These are phyloP conservation scores for Blastobotrys raffinosifermentans DNA, from an alignment of 1,139 yeast species.

Conservation along the genomic window DNA sequence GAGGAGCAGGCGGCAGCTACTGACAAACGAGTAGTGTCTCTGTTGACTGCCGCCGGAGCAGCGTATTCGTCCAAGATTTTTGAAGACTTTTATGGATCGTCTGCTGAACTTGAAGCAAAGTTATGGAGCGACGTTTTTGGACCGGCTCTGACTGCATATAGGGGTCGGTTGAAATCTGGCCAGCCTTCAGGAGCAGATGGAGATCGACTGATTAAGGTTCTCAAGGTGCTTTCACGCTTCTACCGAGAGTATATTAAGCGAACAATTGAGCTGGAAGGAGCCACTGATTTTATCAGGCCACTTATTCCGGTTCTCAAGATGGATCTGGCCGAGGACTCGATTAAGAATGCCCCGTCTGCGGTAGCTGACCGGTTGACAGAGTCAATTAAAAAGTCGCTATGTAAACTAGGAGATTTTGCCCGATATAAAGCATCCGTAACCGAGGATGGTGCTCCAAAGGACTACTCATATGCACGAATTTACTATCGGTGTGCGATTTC, in stretches of 20 bases:
- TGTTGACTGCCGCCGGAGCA: background rate
- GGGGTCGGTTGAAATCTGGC: constrained; percentile 8
- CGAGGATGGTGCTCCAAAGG: constrained; percentile 4
- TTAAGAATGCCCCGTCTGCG: background rate
- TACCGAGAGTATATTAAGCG: constrained; percentile 15
- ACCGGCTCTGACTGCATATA: constrained; percentile 12
- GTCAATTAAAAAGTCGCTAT: constrained; percentile 9
- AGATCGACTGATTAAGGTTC: constrained; percentile 16
- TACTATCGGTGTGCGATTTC: constrained; percentile 20
- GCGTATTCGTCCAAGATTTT: background rate
- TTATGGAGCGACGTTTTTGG: constrained; percentile 15
- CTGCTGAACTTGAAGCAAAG: constrained; percentile 8
- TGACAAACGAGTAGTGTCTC: no score
- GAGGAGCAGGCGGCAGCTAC: no score
- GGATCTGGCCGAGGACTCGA: constrained; percentile 7
- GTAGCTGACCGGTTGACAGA: constrained; percentile 2
- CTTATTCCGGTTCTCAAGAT: constrained; percentile 9
- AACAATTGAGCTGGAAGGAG: constrained; percentile 14
- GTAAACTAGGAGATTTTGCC: constrained; percentile 22
- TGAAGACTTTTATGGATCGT: background rate
- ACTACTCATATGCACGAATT: constrained; percentile 15
- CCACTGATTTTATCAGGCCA: constrained; percentile 7
- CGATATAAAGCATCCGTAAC: constrained; percentile 15
- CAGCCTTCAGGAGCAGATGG: background rate
- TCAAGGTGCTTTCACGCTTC: constrained; percentile 16